Evolutionary conservation across 768 basidiomycete genomes (phyloP), one percentile per base, ranked within the genome.

Genomic region (Lactarius sp.): DNA sequence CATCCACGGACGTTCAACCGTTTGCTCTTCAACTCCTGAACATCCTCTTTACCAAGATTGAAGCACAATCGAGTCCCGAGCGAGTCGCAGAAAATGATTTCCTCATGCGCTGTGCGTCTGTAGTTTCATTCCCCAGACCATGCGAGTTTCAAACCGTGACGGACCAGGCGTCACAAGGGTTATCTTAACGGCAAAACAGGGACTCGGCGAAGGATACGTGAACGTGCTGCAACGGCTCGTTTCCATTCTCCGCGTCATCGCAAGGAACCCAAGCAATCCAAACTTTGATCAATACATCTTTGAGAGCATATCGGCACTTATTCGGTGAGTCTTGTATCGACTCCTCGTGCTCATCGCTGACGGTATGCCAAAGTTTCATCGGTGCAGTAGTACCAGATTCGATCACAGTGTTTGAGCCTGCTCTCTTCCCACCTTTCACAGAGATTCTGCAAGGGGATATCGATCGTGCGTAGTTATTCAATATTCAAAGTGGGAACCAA

Each of bases 271-370:
- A 16, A 94, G 91, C 73, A 99, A 99, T 75, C 97, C 97, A 2
- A 87, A 88, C 68, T 98, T 99, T 75, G 95, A 97, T 73, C 97
- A 98, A 73, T 97, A 92, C 72, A 90, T 94, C 67, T 98, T 99
- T 71, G 96, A 99, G 77, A 90, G 90, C 71, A 85, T 99, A 47
- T 89, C 95, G n/a, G 95, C 88, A 2, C 77, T 99, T 69, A 88
- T 97, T 79, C 83, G 92, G 91, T 91, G 60, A 34, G 75, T 64
- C 4, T 13, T n/a, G 27, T 50, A 49, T 1, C 33, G 20, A 56
- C 51, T 44, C 1, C 33, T 46, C 47, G 18, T 61, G 1, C 58
- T 18, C 10, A 34, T 20, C 60, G 18, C 33, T 58, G 51, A 61
- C 34, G 12, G 42, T 54, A 2, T 13, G 34, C 36, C 54, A 1